These are phyloP conservation scores for Decorospora gaudefroyi DNA, from an alignment of 2,329 filamentous ascomycete species.

Conservation along the genomic window DNA sequence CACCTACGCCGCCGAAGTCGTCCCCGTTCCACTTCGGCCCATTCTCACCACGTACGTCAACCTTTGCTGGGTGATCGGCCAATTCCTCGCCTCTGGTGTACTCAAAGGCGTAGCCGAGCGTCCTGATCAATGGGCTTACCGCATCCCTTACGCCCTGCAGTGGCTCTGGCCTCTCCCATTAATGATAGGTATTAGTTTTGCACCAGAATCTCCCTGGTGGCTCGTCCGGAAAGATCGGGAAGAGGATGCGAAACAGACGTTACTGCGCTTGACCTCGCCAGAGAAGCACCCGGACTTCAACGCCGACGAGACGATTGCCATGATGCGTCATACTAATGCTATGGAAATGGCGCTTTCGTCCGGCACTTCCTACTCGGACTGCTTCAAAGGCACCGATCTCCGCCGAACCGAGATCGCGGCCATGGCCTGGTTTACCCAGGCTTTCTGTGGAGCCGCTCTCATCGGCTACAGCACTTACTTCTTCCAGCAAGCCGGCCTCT, in stretches of 20 bases:
- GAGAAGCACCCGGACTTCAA: constrained; percentile 50
- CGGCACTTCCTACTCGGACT: constrained; percentile 77
- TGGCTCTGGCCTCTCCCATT: constrained; percentile 76
- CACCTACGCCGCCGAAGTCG: constrained; percentile 63
- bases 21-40: constrained; percentile 69
- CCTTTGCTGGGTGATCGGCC: constrained; percentile 75
- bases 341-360: constrained; percentile 70
- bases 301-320: constrained; percentile 66
- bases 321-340: constrained; percentile 89
- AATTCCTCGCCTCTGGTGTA: constrained; percentile 72
- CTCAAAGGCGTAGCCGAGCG: constrained; percentile 68
- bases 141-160: constrained; percentile 69
- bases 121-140: constrained; percentile 68
- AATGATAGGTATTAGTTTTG: constrained; percentile 68
- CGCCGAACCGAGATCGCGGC: constrained; percentile 75
- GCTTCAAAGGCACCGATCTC: constrained; percentile 79
- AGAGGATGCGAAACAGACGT: constrained; percentile 67
- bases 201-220: constrained; percentile 75
- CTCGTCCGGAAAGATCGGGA: constrained; percentile 67
- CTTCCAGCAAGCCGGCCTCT: constrained; percentile 54
- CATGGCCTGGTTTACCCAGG: constrained; percentile 55
- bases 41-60: constrained; percentile 68
- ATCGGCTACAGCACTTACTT: constrained; percentile 54
- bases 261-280: constrained; percentile 66
- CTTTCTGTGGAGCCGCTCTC: constrained; percentile 44